Base-by-base conservation (phyloP, 2,329 filamentous ascomycete genomes). In the Colletotrichum zoysiae region DNA sequence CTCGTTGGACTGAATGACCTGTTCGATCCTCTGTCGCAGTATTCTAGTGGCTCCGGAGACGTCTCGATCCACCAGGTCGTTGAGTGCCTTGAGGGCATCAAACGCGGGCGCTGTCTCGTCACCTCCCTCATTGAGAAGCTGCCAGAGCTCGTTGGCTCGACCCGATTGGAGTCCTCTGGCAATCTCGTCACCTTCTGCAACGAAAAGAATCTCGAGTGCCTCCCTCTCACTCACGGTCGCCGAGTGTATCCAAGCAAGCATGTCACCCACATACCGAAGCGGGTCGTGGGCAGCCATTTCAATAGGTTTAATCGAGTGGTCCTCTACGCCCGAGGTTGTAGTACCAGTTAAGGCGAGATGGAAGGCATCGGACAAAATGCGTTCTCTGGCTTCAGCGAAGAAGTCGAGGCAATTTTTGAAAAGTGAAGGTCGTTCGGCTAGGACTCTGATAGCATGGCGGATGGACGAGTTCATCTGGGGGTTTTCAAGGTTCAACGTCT, bases 181-280 rank as follows among this genome's bases (percentile, higher is more conserved):
- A 68, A 98, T 93, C 77, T 97, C 94, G 74, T 96, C 93, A 2
- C 93, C 95, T 74, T 98, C 95, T 0, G 93, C 92, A 53, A 98
- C 91, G 78, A 99, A 99, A 0, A 99, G 85, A 2, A 94, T 90
- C 80, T 98, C 95, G 7, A 99, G 86, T 0, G 95, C 95, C 81
- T 99, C 96, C 64, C 93, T 89, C 81, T 99, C 96, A 42, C 95
- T 97, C 1, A 99, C 96, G 0, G 95, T 92, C 3, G 95, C 93
- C 0, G 96, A 97, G 80, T 99, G 96, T 7, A 93, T 91, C 96
- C 96, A 99, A 6, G 96, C 96, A 18, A 99, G 87, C 95, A 99
- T 99, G 79, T 99, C 96, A 65, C 96, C 95, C 3, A 97, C 91
- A 80, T 98, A 98, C 26, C 96, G 90, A 35, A 98, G 83, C 1